Base-by-base conservation (phyloP, 176 grass and related monocot genomes). In the Carex myosuroides region DNA sequence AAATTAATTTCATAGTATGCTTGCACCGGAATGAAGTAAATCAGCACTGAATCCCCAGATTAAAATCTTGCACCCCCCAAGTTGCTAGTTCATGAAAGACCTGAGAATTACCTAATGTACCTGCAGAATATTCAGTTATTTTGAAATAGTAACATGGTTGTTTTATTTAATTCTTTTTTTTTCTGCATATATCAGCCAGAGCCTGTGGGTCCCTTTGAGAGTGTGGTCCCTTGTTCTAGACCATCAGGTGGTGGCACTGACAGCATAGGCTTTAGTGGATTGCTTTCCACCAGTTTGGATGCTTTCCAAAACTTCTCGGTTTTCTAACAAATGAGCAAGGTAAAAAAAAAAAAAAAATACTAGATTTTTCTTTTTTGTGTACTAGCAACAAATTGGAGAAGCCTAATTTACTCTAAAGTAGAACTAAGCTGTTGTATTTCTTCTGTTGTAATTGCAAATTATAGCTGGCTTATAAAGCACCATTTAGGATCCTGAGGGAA, bases 291-390 rank as follows among this genome's bases (percentile, higher is more conserved):
- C 54, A 95, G 96, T 78, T 81, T 92, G 81, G 96, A 98, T 83
- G 84, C 95, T 68, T 93, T 93, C 35, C 93, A 91, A 74, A 95
- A 95, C 29, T 91, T 98, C 70, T 93, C 88, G 21, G 86, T 93
- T 85, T 85, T 84, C 60, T 98, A 77, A 91, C 70, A 71, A 66
- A 80, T 50, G 57, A 46, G 80, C 4, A 71, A 46, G 37, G 68
- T 20, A n/a, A n/a, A n/a, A n/a, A n/a, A n/a, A 70, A 24, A 8
- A 57, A 78, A 48, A 16, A 78, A 33, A 32, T n/a, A 33, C 5
- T 78, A 52, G 73, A 57, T 57, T 52, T 5, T 26, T n/a, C n/a
- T 7, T 16, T 30, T 75, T 24, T 56, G 71, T 77, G 73, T 77
- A 77, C 13, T 77, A 77, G 50, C 46, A 56, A 77, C 24, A 32